Evolutionary conservation across 768 basidiomycete species (phyloP).

Genomic region (Termitomyces sp.): DNA sequence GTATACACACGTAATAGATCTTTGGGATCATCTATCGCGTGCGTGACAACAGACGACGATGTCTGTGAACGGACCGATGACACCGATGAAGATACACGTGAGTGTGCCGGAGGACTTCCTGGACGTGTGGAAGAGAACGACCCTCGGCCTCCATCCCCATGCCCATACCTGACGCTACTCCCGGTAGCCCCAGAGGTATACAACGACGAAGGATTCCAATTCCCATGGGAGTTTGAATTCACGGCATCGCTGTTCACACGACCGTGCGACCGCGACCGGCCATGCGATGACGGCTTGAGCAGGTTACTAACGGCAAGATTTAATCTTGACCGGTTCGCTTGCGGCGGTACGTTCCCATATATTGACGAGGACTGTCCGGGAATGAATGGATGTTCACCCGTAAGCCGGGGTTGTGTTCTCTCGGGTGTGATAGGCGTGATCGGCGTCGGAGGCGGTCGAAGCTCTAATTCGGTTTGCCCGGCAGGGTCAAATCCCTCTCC

Average conservation of each 20-base stretch:
- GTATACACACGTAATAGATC: slow-evolving; percentile 71
- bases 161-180: neutral
- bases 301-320: slow-evolving; percentile 36
- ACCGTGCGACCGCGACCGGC: slow-evolving; percentile 22
- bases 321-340: slow-evolving; percentile 33
- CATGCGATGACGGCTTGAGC: slow-evolving; percentile 30
- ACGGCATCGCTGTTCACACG: slow-evolving; percentile 36
- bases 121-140: neutral
- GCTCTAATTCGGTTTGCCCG: slow-evolving; percentile 15
- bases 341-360: slow-evolving; percentile 9
- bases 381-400: slow-evolving; percentile 13
- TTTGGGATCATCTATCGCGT: slow-evolving; percentile 27
- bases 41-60: slow-evolving; percentile 5
- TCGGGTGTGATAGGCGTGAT: slow-evolving; percentile 11
- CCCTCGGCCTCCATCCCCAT: neutral
- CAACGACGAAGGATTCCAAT: slow-evolving; percentile 1
- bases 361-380: slow-evolving; percentile 11
- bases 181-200: neutral
- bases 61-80: slow-evolving; percentile 6
- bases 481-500: slow-evolving; percentile 14
- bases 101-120: neutral
- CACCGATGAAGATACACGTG: neutral
- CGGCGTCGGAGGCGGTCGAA: slow-evolving; percentile 11
- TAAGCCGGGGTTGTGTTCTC: slow-evolving; percentile 11
- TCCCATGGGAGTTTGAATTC: slow-evolving; percentile 1